Base-by-base conservation (phyloP, 1,139 yeast species). In the Suhomyces ambrosiae region DNA sequence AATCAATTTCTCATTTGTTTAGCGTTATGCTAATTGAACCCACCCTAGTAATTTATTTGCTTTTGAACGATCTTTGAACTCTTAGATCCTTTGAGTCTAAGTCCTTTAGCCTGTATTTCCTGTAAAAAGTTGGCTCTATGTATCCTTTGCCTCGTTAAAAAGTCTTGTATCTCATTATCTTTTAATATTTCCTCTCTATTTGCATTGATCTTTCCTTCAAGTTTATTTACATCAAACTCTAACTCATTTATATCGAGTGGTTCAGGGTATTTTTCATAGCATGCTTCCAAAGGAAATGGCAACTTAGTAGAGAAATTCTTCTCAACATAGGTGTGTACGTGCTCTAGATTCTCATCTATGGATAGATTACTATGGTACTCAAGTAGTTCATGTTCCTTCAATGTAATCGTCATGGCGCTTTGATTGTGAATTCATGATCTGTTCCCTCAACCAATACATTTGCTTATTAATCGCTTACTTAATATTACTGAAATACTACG, bases 21-120 rank as follows among this genome's bases (percentile, higher is more conserved):
- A n/a, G n/a, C n/a, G n/a, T n/a, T n/a, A n/a, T n/a, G n/a, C n/a
- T n/a, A n/a, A n/a, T n/a, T n/a, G n/a, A n/a, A n/a, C n/a, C n/a
- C n/a, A n/a, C n/a, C n/a, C n/a, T n/a, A n/a, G n/a, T 23, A 23
- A n/a, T 23, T 23, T 3, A 23, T 8, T 11, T 11, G 26, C 15
- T 4, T 2, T 6, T 23, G 26, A 8, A 1, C 15, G n/a, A 12
- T 14, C 17, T 27, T 1, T 15, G 10, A 3, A 3, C 8, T 11
- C 19, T 28, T 7, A 11, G 14, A n/a, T 13, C 27, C 8, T 33
- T 35, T 34, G 21, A 38, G 21, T n/a, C 27, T 15, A 11, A 59
- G 21, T 1, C 65, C 65, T 34, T 47, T 55, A 8, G 47, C 44
- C 26, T 47, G 29, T 6, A 63, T 52, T 37, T 64, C 68, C 21